phyloP scores from a whole-genome alignment of 176 grass and related monocot genomes.

The Carex kokanica region DNA sequence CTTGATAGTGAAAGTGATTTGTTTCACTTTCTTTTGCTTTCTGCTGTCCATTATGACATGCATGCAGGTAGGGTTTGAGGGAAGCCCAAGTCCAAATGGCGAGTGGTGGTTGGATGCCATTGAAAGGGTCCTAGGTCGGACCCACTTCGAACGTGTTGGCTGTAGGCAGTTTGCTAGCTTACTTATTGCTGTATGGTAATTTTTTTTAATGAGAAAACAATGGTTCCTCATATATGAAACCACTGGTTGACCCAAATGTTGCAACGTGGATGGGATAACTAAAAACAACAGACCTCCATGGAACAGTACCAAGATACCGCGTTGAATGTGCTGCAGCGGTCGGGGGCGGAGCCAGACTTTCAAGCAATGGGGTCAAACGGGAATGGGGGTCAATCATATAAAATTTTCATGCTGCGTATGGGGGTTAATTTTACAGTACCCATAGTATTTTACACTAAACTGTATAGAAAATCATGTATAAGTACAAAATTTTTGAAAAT shows the following conservation, averaged over 20 bases:
- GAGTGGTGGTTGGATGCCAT: conserved; percentile 92
- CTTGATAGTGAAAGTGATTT: background rate
- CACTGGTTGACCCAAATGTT: background rate
- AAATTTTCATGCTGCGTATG: too few relatives aligned
- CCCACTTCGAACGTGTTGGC: conserved; percentile 61
- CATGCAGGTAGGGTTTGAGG: conserved; percentile 83
- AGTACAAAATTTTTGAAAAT: too few relatives aligned
- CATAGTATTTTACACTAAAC: too few relatives aligned
- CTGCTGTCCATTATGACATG: conserved; percentile 26
- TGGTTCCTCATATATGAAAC: background rate
- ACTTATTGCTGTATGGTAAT: conserved; percentile 86
- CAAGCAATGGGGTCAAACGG: too few relatives aligned
- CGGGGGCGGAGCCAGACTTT: too few relatives aligned
- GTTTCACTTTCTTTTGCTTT: conserved; percentile 1
- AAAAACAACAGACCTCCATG: background rate
- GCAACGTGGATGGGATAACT: background rate
- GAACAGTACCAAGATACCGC: background rate
- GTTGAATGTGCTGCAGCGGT: background rate
- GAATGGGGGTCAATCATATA: too few relatives aligned
- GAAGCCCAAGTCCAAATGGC: conserved; percentile 85
- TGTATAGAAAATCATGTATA: too few relatives aligned
- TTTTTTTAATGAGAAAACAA: conserved; percentile 1
- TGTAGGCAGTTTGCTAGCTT: conserved; percentile 87
- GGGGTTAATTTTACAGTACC: too few relatives aligned
- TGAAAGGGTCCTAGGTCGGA: conserved; percentile 53